Conservation (phyloP, 495 filamentous ascomycete genomes). For the Barbatosphaeria neglecta region DNA sequence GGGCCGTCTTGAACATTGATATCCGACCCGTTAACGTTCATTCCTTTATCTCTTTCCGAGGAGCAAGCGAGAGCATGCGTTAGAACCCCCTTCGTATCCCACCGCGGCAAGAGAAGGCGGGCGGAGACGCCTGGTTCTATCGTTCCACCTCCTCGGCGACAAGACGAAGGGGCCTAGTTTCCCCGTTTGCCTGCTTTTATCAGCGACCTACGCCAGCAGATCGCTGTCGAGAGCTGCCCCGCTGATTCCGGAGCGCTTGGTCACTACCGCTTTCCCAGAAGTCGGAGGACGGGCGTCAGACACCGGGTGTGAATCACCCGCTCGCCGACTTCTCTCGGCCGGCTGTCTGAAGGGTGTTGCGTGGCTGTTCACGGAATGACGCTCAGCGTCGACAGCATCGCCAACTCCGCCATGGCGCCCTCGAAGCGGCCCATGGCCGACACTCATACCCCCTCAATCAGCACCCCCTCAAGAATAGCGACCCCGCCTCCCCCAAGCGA, state of each 20-base stretch:
- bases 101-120: not conserved
- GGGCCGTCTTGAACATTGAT: not conserved
- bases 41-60: not conserved
- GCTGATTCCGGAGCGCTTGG: too few relatives aligned
- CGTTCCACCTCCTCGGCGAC: not conserved
- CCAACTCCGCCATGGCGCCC: conserved; percentile 12
- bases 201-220: too few relatives aligned
- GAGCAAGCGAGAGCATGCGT: not conserved
- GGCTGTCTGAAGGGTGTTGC: not conserved
- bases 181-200: not conserved
- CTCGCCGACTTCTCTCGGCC: not conserved
- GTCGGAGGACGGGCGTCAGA: too few relatives aligned
- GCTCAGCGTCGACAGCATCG: conserved; percentile 18
- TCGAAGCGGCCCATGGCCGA: conserved; percentile 26
- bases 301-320: too few relatives aligned
- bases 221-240: not conserved
- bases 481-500: conserved; percentile 29
- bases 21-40: not conserved
- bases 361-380: conserved; percentile 17
- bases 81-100: not conserved
- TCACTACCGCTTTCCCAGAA: too few relatives aligned
- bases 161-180: not conserved
- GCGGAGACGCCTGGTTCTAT: not conserved
- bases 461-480: conserved; percentile 21
- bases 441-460: conserved; percentile 13